Evolutionary conservation across 805 yeast species (phyloP).

Genomic region (Citeromyces matritensis): DNA sequence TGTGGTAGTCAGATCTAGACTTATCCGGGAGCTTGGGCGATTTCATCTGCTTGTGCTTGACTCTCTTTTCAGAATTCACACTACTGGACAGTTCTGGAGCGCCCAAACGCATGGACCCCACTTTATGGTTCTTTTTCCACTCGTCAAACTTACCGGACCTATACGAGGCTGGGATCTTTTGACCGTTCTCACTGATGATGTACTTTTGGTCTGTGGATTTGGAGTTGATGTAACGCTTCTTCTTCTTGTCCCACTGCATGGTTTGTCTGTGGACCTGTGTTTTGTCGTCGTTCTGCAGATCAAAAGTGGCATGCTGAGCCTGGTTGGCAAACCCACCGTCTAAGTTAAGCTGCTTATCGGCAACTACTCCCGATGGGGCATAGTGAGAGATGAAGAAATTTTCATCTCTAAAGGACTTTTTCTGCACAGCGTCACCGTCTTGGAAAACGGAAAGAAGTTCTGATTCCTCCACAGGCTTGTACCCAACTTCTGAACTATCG

Average conservation of each 20-base stretch:
- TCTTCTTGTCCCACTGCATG: conserved; percentile 86
- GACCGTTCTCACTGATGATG: conserved; percentile 92
- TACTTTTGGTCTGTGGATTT: conserved; percentile 71
- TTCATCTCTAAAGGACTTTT: conserved; percentile 58
- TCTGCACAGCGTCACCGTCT: conserved; percentile 30
- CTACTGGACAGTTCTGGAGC: conserved; percentile 23
- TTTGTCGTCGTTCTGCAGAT: conserved; percentile 58
- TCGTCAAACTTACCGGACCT: conserved; percentile 84
- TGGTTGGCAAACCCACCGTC: conserved; percentile 49
- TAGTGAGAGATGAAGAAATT: conserved; percentile 74
- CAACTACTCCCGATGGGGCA: conserved; percentile 68
- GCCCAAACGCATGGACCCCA: conserved; percentile 36
- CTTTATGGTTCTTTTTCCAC: conserved; percentile 68
- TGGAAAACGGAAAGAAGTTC: conserved; percentile 34
- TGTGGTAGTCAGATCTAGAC: conserved; percentile 71
- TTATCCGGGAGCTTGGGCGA: conserved; percentile 92
- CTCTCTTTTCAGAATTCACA: conserved; percentile 27
- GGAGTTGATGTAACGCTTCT: conserved; percentile 75
- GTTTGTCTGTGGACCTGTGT: conserved; percentile 51
- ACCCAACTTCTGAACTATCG: conserved; percentile 23
- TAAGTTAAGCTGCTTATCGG: conserved; percentile 60
- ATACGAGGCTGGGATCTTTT: conserved; percentile 79
- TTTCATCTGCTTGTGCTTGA: conserved; percentile 55
- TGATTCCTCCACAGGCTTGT: conserved; percentile 22
- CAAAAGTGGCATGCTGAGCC: conserved; percentile 79